These are phyloP conservation scores for Claviceps fusiformis DNA, from an alignment of 2,329 filamentous ascomycete species.

Conservation along the genomic window DNA sequence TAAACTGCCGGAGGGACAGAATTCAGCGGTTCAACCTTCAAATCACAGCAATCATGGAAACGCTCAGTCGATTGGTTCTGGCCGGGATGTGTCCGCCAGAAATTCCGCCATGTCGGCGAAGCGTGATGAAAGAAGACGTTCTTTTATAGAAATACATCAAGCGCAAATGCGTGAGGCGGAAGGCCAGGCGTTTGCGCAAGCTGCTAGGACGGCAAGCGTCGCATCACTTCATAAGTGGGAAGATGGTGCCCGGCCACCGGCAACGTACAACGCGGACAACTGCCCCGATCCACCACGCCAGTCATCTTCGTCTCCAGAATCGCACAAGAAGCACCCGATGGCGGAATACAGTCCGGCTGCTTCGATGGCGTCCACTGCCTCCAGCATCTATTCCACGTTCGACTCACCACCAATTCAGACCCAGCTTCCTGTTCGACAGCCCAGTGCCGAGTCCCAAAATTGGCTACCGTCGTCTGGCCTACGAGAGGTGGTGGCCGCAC, in stretches of 20 bases:
- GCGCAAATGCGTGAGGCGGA: slow-evolving; percentile 49
- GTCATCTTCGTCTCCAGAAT: slow-evolving; percentile 16
- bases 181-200: slow-evolving; percentile 43
- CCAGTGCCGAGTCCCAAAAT: slow-evolving; percentile 14
- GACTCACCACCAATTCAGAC: slow-evolving; percentile 6
- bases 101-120: slow-evolving; percentile 27
- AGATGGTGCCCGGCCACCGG: slow-evolving; percentile 10
- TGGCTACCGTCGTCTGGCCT: slow-evolving; percentile 5
- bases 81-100: slow-evolving; percentile 22
- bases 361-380: slow-evolving; percentile 21
- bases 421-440: slow-evolving; percentile 10
- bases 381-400: slow-evolving; percentile 15
- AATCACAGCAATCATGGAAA: background rate
- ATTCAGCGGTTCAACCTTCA: background rate
- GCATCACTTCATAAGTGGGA: slow-evolving; percentile 22
- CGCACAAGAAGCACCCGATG: slow-evolving; percentile 11
- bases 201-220: slow-evolving; percentile 22
- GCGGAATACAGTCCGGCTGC: slow-evolving; percentile 28
- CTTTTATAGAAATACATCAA: slow-evolving; percentile 44
- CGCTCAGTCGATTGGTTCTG: slow-evolving; percentile 17
- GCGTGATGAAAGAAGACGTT: slow-evolving; percentile 40
- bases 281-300: slow-evolving; percentile 15
- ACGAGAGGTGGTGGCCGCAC: slow-evolving; percentile 14
- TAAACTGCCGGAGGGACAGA: slow-evolving; percentile 10
- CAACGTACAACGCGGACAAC: slow-evolving; percentile 9